A percentile compares a stretch with the other conserved stretches of the same genome.
Conservation (phyloP, 352 stramenopile species). For the Phytophthora melonis region DNA sequence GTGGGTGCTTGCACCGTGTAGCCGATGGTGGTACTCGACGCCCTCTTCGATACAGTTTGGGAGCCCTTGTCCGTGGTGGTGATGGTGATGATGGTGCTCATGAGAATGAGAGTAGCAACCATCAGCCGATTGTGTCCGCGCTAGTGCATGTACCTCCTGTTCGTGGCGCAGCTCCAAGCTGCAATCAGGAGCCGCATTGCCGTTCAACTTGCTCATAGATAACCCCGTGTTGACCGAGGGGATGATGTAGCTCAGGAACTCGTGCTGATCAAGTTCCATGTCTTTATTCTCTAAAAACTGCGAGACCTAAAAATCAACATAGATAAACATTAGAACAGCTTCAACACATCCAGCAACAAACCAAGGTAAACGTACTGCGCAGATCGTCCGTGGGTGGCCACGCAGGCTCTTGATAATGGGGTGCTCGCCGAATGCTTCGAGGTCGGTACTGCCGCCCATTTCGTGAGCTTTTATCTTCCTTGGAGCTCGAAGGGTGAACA, state of each 20-base stretch:
- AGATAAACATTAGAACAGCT: background rate
- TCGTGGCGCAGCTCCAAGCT: slow-evolving; percentile 13
- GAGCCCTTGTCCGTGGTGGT: slow-evolving; percentile 35
- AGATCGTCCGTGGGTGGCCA: slow-evolving; percentile 79
- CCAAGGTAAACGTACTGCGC: slow-evolving; percentile 48
- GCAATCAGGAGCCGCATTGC: slow-evolving; percentile 3
- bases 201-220: slow-evolving; percentile 47
- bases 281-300: slow-evolving; percentile 87
- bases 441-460: slow-evolving; percentile 76
- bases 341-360: background rate
- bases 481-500: slow-evolving; percentile 81
- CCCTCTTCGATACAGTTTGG: slow-evolving; percentile 25
- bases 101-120: slow-evolving; percentile 28
- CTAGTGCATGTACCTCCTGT: slow-evolving; percentile 20
- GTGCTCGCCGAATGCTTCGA: slow-evolving; percentile 68
- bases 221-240: slow-evolving; percentile 81
- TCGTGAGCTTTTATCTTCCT: slow-evolving; percentile 81
- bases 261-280: slow-evolving; percentile 84
- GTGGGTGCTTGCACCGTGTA: slow-evolving; percentile 22
- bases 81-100: slow-evolving; percentile 40
- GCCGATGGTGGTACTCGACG: slow-evolving; percentile 35
- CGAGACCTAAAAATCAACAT: slow-evolving; percentile 48
- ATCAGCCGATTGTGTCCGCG: slow-evolving; percentile 8
- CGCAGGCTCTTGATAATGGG: slow-evolving; percentile 69
- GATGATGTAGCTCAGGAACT: slow-evolving; percentile 87